These are phyloP conservation scores for Paramecium tetraurelia DNA, from an alignment of 73 alveolate genomes.

Conservation along the genomic window DNA sequence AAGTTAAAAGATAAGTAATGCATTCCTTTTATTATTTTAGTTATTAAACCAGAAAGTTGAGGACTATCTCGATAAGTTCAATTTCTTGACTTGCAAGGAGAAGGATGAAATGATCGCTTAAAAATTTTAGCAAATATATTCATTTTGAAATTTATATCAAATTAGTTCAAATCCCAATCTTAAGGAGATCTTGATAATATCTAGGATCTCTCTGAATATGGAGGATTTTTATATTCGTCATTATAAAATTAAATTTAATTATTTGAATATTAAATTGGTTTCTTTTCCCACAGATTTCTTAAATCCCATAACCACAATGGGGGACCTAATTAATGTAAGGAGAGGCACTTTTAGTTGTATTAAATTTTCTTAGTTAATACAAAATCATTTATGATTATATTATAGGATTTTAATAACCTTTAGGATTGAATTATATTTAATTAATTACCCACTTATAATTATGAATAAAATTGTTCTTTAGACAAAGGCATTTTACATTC, in stretches of 20 bases:
- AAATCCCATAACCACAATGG: neutral
- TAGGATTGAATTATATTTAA: neutral
- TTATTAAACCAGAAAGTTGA: neutral
- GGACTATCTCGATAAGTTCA: neutral
- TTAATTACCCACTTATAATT: neutral
- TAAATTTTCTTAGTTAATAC: neutral
- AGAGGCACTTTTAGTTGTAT: neutral
- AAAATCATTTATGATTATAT: neutral
- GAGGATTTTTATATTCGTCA: too few species aligned
- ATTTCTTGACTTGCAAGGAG: neutral
- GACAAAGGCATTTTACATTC: neutral
- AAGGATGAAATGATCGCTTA: neutral
- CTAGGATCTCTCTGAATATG: too few species aligned
- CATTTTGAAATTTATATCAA: neutral
- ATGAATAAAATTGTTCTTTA: conserved; percentile 6
- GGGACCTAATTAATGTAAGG: neutral
- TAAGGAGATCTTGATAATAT: too few species aligned
- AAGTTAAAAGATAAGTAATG: neutral
- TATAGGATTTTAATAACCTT: neutral
- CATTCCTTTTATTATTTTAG: neutral
- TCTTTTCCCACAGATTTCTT: neutral
- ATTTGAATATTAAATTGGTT: too few species aligned
- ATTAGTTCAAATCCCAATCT: neutral
- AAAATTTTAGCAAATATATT: neutral
- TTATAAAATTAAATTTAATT: too few species aligned